Conservation (phyloP, 441 rosid genomes). For the Syzygium syzygioides region DNA sequence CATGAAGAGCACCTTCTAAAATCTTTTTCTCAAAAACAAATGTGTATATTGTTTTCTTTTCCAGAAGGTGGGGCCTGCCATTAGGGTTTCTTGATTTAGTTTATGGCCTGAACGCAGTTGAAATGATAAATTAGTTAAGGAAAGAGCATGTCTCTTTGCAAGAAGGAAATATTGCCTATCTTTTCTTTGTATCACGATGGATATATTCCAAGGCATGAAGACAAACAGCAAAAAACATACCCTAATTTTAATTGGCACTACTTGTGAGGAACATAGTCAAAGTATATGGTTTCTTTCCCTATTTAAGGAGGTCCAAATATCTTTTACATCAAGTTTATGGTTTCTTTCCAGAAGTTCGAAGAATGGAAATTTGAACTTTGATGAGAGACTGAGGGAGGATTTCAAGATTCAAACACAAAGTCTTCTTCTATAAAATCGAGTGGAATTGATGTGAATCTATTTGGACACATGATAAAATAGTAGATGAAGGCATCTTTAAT, state of each 20-base stretch:
- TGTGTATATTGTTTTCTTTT: background rate
- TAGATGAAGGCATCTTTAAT: background rate
- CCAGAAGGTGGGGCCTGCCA: background rate
- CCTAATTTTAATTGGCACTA: background rate
- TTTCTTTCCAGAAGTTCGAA: background rate
- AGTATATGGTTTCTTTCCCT: background rate
- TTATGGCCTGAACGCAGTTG: background rate
- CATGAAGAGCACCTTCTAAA: background rate
- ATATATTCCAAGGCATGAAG: background rate
- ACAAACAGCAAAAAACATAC: background rate
- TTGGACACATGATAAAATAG: background rate
- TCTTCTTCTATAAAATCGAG: background rate
- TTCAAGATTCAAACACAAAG: background rate
- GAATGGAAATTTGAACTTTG: background rate
- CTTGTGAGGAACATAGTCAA: background rate
- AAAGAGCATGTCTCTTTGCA: background rate
- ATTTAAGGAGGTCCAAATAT: background rate
- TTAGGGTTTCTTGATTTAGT: background rate
- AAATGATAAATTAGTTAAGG: background rate
- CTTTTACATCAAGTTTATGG: background rate
- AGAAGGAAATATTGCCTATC: background rate
- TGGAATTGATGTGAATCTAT: background rate
- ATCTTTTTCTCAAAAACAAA: background rate
- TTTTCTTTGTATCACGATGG: background rate
- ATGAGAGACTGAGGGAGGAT: background rate